Base-by-base conservation (phyloP, 805 yeast species). In the Lipomyces chichibuensis region DNA sequence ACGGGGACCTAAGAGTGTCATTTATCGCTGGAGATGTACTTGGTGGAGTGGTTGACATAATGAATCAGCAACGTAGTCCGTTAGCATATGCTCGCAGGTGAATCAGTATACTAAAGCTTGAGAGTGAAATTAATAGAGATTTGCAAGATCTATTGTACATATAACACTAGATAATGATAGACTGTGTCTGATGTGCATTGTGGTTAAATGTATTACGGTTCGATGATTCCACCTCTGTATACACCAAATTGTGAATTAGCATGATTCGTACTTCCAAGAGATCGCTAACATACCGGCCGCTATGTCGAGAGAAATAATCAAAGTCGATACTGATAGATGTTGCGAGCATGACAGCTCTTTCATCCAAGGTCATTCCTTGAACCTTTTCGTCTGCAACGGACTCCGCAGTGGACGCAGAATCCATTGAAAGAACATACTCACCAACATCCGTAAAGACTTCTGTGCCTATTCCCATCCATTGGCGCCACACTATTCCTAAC, bases 361-460 rank as follows among this genome's bases (percentile, higher is more conserved):
- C 90, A 75, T 90, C 96, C 55, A 92, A 78, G 3, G 88, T 84
- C 77, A 95, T 77, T 0, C 69, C 69, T 11, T 82, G 76, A 9
- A 65, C 65, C 51, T 63, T 62, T 27, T 61, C 69, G 51, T 46
- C 75, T 54, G 80, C 86, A 29, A 29, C 17, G 0, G 85, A 79
- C 2, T 83, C 82, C 2, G 80, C 76, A 1, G 87, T 86, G n/a
- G 64, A 35, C 3, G 73, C 71, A 1, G 90, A 88, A 73, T 91
- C 96, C 90, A 92, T 89, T 66, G 97, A 80, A 35, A 94, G 79
- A 37, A 93, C 86, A 77, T 95, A 94, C 1, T 92, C 93, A 69
- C 98, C 98, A 0, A 97, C 90, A 77, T 95, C 98, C 0, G 98
- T 93, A 75, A 94, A 89, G 74, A 93, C 78, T 76, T 95, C 99